Percentiles rank a stretch among this genome's conserved stretches.
phyloP scores from a whole-genome alignment of 495 filamentous ascomycete species.

The Aspergillus sclerotioniger region DNA sequence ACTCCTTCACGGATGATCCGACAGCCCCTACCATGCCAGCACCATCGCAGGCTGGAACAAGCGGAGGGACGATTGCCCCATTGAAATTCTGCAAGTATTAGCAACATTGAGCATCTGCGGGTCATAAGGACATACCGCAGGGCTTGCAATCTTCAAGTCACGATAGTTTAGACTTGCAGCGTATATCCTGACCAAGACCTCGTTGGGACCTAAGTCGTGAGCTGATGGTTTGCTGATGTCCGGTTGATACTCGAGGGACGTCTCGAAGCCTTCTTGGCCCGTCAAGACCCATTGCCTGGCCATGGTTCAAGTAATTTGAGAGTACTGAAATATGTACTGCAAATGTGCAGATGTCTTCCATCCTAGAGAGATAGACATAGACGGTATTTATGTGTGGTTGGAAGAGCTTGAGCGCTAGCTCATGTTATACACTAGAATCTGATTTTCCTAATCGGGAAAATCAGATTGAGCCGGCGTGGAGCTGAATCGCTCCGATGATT shows the following conservation, averaged over 20 bases:
- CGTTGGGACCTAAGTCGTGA: slow-evolving; percentile 16
- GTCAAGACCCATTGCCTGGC: slow-evolving; percentile 22
- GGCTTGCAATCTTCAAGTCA: slow-evolving; percentile 19
- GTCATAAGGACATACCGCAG: slow-evolving; percentile 5
- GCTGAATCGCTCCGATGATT: background rate
- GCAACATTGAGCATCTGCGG: background rate
- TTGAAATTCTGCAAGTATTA: slow-evolving; percentile 9
- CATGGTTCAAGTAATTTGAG: slow-evolving; percentile 4
- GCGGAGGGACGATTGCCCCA: slow-evolving; percentile 3
- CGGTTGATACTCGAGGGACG: slow-evolving; percentile 18
- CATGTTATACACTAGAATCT: background rate
- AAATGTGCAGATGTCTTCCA: too few relatives aligned
- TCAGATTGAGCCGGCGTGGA: background rate
- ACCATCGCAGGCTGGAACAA: slow-evolving; percentile 11
- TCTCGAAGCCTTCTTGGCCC: slow-evolving; percentile 23
- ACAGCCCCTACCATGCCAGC: slow-evolving; percentile 9
- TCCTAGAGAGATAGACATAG: too few relatives aligned
- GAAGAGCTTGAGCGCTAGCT: background rate
- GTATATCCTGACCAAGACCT: slow-evolving; percentile 28
- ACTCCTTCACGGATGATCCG: slow-evolving; percentile 13
- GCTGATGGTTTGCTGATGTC: slow-evolving; percentile 18
- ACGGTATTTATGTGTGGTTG: background rate
- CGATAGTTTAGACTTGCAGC: slow-evolving; percentile 26
- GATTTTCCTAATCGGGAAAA: slow-evolving; percentile 15
- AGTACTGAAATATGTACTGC: background rate